Percentiles rank a stretch among this genome's conserved stretches.
Evolutionary conservation across 78 protist genomes (phyloP).

Genomic region (Speleostelium caveatum): DNA sequence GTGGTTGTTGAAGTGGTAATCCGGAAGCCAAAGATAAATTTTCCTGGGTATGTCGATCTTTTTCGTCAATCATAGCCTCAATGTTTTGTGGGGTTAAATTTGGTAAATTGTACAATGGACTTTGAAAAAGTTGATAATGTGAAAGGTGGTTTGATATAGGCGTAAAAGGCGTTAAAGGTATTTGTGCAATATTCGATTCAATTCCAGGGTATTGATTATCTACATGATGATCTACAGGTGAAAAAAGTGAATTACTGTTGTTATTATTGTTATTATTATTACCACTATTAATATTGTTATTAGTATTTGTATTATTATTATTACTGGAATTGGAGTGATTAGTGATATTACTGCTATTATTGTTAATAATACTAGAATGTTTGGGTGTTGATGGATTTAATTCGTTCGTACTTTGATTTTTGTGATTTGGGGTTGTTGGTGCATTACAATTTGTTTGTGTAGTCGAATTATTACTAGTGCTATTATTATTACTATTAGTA

Average conservation of each 20-base stretch:
- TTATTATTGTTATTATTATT: background rate
- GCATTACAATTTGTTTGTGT: background rate
- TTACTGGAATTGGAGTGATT: background rate
- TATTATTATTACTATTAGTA: background rate
- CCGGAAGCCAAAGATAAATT: too few species aligned
- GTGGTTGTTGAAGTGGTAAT: background rate
- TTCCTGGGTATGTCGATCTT: background rate
- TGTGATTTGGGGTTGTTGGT: background rate
- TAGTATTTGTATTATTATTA: background rate
- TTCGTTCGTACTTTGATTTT: background rate
- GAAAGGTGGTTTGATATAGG: background rate
- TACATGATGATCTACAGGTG: background rate
- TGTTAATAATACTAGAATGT: too few species aligned
- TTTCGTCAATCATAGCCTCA: slow-evolving; percentile 28
- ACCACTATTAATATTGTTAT: background rate
- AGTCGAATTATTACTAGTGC: too few species aligned
- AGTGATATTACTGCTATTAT: background rate
- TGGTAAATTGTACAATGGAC: slow-evolving; percentile 51
- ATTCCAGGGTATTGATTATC: background rate
- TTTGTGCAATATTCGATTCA: background rate
- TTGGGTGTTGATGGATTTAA: too few species aligned
- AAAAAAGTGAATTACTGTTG: background rate
- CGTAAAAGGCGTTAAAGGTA: slow-evolving; percentile 10
- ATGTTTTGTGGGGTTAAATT: slow-evolving; percentile 12
- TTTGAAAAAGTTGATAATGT: slow-evolving; percentile 7